Conservation (phyloP, 164 flowering plant genomes). For the Santalum album region DNA sequence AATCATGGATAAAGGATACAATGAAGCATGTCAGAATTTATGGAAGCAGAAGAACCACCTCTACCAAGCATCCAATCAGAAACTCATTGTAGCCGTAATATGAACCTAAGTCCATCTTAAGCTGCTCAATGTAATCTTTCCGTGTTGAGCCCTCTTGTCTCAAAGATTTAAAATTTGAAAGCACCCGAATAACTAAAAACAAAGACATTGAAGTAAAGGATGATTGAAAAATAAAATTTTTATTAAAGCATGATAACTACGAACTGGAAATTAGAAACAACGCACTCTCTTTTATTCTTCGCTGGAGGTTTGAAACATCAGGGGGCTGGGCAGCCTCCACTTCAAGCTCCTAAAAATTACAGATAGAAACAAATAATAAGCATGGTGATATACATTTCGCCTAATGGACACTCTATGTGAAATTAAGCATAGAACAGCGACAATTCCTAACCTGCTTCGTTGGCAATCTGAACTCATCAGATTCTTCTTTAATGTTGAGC, state of each 20-base stretch:
- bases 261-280: background rate
- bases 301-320: conserved; percentile 62
- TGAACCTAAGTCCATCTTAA: conserved; percentile 63
- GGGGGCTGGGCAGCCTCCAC: conserved; percentile 67
- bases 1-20: background rate
- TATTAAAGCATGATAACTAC: background rate
- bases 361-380: background rate
- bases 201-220: background rate
- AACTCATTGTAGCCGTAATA: conserved; percentile 97
- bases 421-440: background rate
- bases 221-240: background rate
- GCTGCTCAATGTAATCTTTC: conserved; percentile 77
- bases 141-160: conserved; percentile 60
- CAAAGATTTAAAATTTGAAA: conserved; percentile 71
- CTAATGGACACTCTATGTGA: background rate
- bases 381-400: background rate
- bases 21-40: background rate
- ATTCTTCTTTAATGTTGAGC: conserved; percentile 62
- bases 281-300: conserved; percentile 84
- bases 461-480: conserved; percentile 84
- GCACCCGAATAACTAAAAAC: conserved; percentile 64
- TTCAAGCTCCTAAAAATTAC: conserved; percentile 59
- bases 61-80: conserved; percentile 66
- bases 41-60: conserved; percentile 31
- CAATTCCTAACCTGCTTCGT: conserved; percentile 46